Evolutionary conservation across 1,284 basidiomycete species (phyloP), one percentile per base, ranked within the genome.

Genomic region (Puccinia brachypodii): DNA sequence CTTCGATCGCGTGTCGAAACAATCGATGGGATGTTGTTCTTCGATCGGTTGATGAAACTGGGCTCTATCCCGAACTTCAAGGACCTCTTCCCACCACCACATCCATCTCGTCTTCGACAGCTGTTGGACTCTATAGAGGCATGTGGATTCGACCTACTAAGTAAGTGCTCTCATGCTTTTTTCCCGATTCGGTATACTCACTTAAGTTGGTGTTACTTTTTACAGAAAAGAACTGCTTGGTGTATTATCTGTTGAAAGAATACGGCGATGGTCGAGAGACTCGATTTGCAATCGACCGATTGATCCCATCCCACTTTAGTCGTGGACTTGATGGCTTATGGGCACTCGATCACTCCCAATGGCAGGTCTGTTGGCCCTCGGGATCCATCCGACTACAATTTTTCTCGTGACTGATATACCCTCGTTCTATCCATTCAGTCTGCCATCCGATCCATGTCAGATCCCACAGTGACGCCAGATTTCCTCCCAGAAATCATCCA

Each of bases 191-290:
- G 64, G 36, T 42, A 8, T 38, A 36, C 60, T 36, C 13, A 76
- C 28, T 76, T 22, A 36, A 38, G 42, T 44, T 7, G 42, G 16
- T 31, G 36, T 13, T 44, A 19, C 60, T 40, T 36, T 53, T 19
- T 79, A 56, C 42, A 79, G 77, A 72, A 72, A 79, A 79, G 28
- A 60, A 71, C 60, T 79, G 66, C 58, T 62, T 79, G 68, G 68
- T 79, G n/a, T 79, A 79, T 72, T 79, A 79, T 47, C 77, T 79
- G 1, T 36, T 79, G 38, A 79, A 79, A 33, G 77, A 79, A 72
- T 79, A 79, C 28, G 38, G 38, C 14, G 77, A 79, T 56, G 56
- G 53, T 33, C 47, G 77, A 33, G 77, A 79, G 28, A 58, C 47
- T 40, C 38, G 47, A 33, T 79, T 79, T 60, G 77, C 77, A 33